Base-by-base conservation (phyloP, 2,329 filamentous ascomycete species). In the Aspergillus quadricinctus region DNA sequence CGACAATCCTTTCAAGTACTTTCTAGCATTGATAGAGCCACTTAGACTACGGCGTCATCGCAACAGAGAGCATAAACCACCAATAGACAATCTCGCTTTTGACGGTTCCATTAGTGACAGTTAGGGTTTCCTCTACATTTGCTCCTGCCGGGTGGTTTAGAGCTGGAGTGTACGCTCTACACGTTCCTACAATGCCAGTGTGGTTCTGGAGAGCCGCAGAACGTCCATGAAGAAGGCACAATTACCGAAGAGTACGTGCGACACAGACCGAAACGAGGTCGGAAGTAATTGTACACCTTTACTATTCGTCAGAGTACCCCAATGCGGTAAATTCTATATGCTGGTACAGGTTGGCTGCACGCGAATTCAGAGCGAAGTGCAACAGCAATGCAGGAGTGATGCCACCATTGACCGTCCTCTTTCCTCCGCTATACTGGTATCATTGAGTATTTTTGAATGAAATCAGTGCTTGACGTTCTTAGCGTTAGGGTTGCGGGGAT, bases 401-500 rank as follows among this genome's bases (percentile, higher is more conserved):
- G 55, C 55, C 56, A 65, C 57, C 55, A 62, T 55, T 57, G 51
- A 58, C 55, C 56, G 57, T 53, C 50, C 52, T 50, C 61, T 54
- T 57, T 51, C 54, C 50, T 57, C 59, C 58, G 54, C 49, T 54
- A 58, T 55, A 51, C 55, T 46, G 61, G 54, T 56, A 61, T 64
- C 54, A 56, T 64, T 61, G 54, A 58, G 52, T 29, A n/a, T 46
- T 19, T 31, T 58, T 57, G 50, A 54, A 57, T 52, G 55, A 25
- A 61, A 66, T 67, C 73, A 75, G 66, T 75, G 73, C 67, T 74
- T 72, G 60, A 58, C 50, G 50, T 65, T 62, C 67, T 74, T 71
- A 46, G 67, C 67, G 65, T 77, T 75, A 58, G 77, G 77, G 69
- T 97, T 97, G 78, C 92, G 87, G 66, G 92, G 91, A 80, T 97